Percentiles rank a stretch among this genome's conserved stretches.
These are phyloP conservation scores for Teratosphaeria zuluensis DNA, from an alignment of 2,329 filamentous ascomycete species.

Conservation along the genomic window DNA sequence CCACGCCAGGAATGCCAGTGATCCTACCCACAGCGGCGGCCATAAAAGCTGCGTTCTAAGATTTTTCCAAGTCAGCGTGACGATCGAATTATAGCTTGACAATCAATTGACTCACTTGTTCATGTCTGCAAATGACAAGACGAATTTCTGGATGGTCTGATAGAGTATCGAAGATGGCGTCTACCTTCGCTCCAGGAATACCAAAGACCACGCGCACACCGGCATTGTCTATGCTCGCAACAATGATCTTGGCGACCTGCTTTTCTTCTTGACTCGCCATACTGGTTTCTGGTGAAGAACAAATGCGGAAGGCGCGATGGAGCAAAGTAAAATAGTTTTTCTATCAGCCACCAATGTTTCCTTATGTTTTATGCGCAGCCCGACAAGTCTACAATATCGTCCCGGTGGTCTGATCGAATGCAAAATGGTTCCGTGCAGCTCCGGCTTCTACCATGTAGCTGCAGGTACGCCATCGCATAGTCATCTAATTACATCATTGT, in stretches of 20 bases:
- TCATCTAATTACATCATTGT: background rate
- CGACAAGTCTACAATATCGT: background rate
- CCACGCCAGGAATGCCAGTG: constrained; percentile 38
- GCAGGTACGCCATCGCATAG: background rate
- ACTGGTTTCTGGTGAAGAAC: background rate
- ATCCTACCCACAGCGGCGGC: constrained; percentile 39
- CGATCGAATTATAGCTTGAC: background rate
- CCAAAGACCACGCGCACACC: constrained; percentile 40
- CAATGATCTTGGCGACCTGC: constrained; percentile 24
- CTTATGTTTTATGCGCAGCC: background rate
- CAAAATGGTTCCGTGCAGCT: background rate
- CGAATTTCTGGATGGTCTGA: constrained; percentile 39
- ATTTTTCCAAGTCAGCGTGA: background rate
- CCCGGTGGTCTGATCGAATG: background rate
- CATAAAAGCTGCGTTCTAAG: constrained; percentile 39
- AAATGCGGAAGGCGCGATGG: background rate
- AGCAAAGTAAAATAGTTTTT: background rate
- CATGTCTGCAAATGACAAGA: constrained; percentile 39
- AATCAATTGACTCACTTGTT: constrained; percentile 23
- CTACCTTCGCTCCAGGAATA: constrained; percentile 39
- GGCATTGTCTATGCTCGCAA: constrained; percentile 30
- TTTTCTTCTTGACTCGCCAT: constrained; percentile 12
- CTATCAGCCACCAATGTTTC: background rate
- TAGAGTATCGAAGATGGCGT: constrained; percentile 40
- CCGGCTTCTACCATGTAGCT: background rate